phyloP scores from a whole-genome alignment of 2,329 filamentous ascomycete genomes.

The Aspergillaceae sp. region DNA sequence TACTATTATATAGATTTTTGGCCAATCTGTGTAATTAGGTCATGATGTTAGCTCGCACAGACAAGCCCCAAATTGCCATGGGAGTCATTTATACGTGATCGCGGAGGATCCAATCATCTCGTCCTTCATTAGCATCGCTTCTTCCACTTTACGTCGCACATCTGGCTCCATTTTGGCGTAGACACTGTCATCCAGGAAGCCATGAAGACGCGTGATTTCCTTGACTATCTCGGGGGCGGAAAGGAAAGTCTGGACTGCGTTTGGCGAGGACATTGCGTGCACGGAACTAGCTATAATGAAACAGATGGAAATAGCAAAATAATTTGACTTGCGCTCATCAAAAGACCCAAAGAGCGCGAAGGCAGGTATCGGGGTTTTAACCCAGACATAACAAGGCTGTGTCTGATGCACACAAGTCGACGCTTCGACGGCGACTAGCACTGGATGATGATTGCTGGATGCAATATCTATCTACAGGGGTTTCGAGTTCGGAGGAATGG shows the following conservation, averaged over 20 bases:
- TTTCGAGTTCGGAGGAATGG: not conserved
- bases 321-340: not conserved
- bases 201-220: conserved; percentile 3
- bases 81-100: conserved; percentile 3
- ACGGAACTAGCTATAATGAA: not conserved
- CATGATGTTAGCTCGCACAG: not conserved
- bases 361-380: not conserved
- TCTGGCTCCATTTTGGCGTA: conserved; percentile 1
- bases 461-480: not conserved
- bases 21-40: conserved; percentile 6
- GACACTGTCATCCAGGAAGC: conserved; percentile 3
- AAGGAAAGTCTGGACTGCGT: not conserved
- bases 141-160: conserved; percentile 3
- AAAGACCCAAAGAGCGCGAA: not conserved
- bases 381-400: not conserved
- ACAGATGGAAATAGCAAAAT: not conserved
- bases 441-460: not conserved
- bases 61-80: not conserved
- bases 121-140: conserved; percentile 6
- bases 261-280: not conserved
- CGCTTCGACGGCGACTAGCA: not conserved
- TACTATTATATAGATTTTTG: conserved; percentile 13
- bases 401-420: not conserved
- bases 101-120: conserved; percentile 7
- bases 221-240: conserved; percentile 5